These are phyloP conservation scores for Epicoccum nigrum DNA, from an alignment of 2,329 filamentous ascomycete species.

Conservation along the genomic window DNA sequence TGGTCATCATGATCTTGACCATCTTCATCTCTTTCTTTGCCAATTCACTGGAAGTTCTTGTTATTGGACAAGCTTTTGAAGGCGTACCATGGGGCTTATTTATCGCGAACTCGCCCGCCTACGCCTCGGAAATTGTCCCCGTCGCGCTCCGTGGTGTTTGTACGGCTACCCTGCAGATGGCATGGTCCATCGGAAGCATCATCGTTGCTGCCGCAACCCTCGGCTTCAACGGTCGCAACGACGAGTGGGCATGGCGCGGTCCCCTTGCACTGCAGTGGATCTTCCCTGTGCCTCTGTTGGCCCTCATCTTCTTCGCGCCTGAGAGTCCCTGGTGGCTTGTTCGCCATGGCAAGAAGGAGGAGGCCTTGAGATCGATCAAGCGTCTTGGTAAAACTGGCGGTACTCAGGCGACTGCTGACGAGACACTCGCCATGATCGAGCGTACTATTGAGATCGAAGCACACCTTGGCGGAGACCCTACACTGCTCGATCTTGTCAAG, in stretches of 20 bases:
- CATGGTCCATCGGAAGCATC: constrained; percentile 66
- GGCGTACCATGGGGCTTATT: constrained; percentile 69
- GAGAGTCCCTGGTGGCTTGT: constrained; percentile 48
- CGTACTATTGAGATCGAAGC: constrained; percentile 61
- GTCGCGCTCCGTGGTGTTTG: constrained; percentile 62
- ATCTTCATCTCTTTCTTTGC: constrained; percentile 66
- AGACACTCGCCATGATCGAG: constrained; percentile 64
- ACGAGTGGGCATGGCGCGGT: constrained; percentile 32
- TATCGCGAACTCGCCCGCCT: constrained; percentile 67
- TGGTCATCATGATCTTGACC: constrained; percentile 63
- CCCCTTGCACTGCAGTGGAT: constrained; percentile 50
- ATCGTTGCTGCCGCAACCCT: constrained; percentile 65
- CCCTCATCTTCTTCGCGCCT: constrained; percentile 55
- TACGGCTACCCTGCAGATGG: constrained; percentile 68
- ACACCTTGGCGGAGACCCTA: constrained; percentile 53
- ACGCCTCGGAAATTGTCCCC: constrained; percentile 66
- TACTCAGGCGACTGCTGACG: constrained; percentile 44
- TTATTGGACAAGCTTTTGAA: constrained; percentile 63
- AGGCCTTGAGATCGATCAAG: constrained; percentile 55
- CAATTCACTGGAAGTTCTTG: constrained; percentile 53
- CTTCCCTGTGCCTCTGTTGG: constrained; percentile 50
- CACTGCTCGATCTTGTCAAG: constrained; percentile 58
- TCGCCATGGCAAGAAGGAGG: constrained; percentile 48
- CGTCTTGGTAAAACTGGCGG: constrained; percentile 56
- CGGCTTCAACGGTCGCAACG: constrained; percentile 52